Conservation (phyloP, 208 protist genomes). For the Naegleria lovaniensis region DNA sequence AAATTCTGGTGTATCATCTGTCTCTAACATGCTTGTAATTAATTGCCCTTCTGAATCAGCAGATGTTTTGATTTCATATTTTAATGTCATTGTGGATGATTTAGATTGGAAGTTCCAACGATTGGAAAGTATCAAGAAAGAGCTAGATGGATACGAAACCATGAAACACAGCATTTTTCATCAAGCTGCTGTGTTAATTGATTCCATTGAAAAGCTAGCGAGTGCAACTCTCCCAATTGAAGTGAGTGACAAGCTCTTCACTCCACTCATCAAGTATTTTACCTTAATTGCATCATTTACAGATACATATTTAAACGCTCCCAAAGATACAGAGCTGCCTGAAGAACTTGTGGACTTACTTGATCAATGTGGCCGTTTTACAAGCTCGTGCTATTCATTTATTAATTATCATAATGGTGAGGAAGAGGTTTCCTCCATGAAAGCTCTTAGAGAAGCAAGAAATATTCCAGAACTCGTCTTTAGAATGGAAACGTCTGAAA, state of each 20-base stretch:
- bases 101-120: background rate
- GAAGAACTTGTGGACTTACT: background rate
- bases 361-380: background rate
- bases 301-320: background rate
- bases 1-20: background rate
- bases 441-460: background rate
- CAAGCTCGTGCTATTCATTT: background rate
- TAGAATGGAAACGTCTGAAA: background rate
- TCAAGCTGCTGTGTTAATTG: background rate
- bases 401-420: background rate
- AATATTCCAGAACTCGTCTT: slow-evolving; percentile 2
- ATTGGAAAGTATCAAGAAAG: background rate
- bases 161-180: background rate
- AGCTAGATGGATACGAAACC: background rate
- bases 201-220: background rate
- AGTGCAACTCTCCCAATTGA: background rate
- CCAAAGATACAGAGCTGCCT: background rate
- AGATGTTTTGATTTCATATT: background rate
- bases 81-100: background rate
- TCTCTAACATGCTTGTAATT: background rate
- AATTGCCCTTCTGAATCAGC: background rate
- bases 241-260: background rate
- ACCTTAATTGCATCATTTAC: background rate
- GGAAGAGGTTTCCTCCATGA: background rate
- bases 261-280: background rate